Evolutionary conservation across 305 asterid species (phyloP).

Genomic region (Euphrasia arctica): DNA sequence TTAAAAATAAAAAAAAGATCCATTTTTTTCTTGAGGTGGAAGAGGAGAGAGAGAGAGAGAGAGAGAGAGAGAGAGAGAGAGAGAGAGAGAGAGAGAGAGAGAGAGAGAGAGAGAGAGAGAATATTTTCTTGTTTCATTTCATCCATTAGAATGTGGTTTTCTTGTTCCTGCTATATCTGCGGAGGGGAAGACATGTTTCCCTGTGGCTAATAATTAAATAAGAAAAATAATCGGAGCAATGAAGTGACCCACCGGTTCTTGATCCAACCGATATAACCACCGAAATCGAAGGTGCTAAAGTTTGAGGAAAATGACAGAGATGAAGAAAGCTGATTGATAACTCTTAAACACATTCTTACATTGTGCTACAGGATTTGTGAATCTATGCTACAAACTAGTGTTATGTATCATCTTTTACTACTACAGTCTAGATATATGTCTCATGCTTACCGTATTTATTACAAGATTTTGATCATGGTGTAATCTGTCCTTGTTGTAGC

Average conservation of each 20-base stretch:
- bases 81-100: too few species aligned
- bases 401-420: neutral
- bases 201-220: conserved; percentile 27
- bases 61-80: too few species aligned
- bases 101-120: conserved; percentile 13
- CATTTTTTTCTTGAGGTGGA: conserved; percentile 6
- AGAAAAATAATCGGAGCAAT: too few species aligned
- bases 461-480: conserved; percentile 31
- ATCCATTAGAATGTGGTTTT: conserved; percentile 21
- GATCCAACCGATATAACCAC: neutral
- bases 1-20: neutral
- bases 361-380: neutral
- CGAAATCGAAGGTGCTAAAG: neutral
- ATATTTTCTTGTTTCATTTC: conserved; percentile 20
- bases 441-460: neutral
- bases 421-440: too few species aligned
- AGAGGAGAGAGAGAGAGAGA: conserved; percentile 13
- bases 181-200: conserved; percentile 35
- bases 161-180: conserved; percentile 32
- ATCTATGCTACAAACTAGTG: neutral
- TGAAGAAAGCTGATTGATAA: neutral
- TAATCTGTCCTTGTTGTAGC: conserved; percentile 49
- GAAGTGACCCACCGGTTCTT: neutral
- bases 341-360: too few species aligned
- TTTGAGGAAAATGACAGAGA: neutral